Percentiles rank a stretch among this genome's conserved stretches.
Evolutionary conservation across 2,329 filamentous ascomycete genomes (phyloP).

Genomic region (Gyromitra esculenta): DNA sequence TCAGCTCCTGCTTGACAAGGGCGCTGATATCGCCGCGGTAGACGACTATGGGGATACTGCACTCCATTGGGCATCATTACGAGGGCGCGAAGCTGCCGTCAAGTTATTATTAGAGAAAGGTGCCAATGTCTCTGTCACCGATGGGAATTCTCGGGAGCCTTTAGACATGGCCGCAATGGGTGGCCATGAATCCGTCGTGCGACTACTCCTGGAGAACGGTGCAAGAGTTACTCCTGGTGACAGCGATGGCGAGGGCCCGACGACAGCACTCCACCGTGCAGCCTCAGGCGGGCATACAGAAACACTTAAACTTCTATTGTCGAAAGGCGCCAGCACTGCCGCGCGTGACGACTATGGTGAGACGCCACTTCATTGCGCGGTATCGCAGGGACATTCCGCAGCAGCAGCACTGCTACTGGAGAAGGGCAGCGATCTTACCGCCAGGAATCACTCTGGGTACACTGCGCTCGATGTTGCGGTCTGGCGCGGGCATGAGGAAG

Average conservation of each 20-base stretch:
- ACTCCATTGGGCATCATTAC: slow-evolving; percentile 53
- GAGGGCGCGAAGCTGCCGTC: slow-evolving; percentile 41
- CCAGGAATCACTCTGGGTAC: background rate
- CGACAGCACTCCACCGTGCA: slow-evolving; percentile 58
- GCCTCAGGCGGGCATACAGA: slow-evolving; percentile 55
- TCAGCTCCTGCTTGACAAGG: slow-evolving; percentile 49
- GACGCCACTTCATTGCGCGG: slow-evolving; percentile 58
- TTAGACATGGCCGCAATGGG: slow-evolving; percentile 59
- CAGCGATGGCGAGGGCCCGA: slow-evolving; percentile 13
- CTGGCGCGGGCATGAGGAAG: background rate
- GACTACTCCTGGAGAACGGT: slow-evolving; percentile 57
- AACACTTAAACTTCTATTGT: slow-evolving; percentile 14
- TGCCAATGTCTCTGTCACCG: slow-evolving; percentile 43
- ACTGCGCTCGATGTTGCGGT: slow-evolving; percentile 24
- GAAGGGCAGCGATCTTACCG: slow-evolving; percentile 46
- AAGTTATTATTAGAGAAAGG: slow-evolving; percentile 49
- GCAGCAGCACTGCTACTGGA: slow-evolving; percentile 53
- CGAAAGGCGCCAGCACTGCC: slow-evolving; percentile 9
- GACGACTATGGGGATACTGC: slow-evolving; percentile 17
- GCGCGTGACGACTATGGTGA: background rate
- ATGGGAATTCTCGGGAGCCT: slow-evolving; percentile 55
- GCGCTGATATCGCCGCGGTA: slow-evolving; percentile 47
- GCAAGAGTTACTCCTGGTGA: slow-evolving; percentile 52
- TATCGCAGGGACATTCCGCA: slow-evolving; percentile 53
- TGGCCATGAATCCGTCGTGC: slow-evolving; percentile 57